Percentiles rank a stretch among this genome's conserved stretches.
Evolutionary conservation across 2,329 filamentous ascomycete species (phyloP).

Genomic region (Catunica adiposa): DNA sequence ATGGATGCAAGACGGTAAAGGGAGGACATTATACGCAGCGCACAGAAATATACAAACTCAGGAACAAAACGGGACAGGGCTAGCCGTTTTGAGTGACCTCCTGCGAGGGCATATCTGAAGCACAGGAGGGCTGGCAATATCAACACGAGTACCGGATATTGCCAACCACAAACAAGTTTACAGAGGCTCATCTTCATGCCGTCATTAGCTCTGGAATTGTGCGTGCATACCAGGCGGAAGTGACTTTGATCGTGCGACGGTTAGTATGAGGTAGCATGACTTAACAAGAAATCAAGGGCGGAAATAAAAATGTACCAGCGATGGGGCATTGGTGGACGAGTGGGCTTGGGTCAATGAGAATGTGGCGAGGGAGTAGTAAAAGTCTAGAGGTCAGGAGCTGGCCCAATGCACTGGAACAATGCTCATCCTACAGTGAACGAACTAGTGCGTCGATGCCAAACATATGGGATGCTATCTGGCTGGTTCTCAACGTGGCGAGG

Average conservation of each 20-base stretch:
- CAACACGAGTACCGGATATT: no score
- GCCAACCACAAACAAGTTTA: neutral
- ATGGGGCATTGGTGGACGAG: neutral
- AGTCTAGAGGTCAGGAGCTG: neutral
- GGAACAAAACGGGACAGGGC: neutral
- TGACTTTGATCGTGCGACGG: neutral
- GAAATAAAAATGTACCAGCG: neutral
- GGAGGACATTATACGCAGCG: neutral
- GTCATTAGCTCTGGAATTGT: conserved; percentile 2
- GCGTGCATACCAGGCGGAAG: conserved; percentile 9
- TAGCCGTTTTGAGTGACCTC: neutral
- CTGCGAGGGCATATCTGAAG: neutral
- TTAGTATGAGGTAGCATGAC: neutral
- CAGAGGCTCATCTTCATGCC: conserved; percentile 3
- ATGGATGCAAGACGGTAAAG: neutral
- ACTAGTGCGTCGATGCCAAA: no score
- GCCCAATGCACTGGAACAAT: neutral
- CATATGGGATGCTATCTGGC: no score
- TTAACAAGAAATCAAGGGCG: neutral
- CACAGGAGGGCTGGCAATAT: no score
- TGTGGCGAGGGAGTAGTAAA: neutral
- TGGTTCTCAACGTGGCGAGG: neutral
- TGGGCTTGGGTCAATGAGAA: neutral
- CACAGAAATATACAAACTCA: neutral
- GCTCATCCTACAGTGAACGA: neutral